phyloP scores from a whole-genome alignment of 768 basidiomycete species.

The Brasilioporus rufonigricans region DNA sequence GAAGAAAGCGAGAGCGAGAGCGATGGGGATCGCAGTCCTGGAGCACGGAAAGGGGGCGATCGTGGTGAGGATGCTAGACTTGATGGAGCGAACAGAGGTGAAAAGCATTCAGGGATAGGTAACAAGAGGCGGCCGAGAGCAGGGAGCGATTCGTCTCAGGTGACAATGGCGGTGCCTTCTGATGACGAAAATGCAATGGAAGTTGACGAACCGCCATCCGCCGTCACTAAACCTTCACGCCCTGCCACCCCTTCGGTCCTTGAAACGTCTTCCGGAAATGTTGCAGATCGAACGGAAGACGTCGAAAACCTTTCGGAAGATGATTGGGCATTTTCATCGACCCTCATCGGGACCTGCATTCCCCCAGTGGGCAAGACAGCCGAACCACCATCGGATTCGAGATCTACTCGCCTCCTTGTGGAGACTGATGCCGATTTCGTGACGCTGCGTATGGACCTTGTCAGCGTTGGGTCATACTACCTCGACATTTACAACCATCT shows the following conservation, averaged over 20 bases:
- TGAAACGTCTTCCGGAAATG: not conserved
- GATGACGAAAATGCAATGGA: slow-evolving; percentile 30
- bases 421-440: slow-evolving; percentile 9
- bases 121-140: slow-evolving; percentile 10
- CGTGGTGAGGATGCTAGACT: slow-evolving; percentile 19
- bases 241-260: not conserved
- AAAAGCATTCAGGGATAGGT: not conserved
- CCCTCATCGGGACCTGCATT: slow-evolving; percentile 23
- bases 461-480: slow-evolving; percentile 21
- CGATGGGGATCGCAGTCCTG: slow-evolving; percentile 7
- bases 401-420: not conserved
- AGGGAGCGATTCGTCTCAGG: slow-evolving; percentile 16
- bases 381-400: not conserved
- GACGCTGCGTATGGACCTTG: slow-evolving; percentile 19
- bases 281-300: not conserved
- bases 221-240: slow-evolving; percentile 14
- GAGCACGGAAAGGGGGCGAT: not conserved
- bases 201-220: slow-evolving; percentile 21
- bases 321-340: slow-evolving; percentile 24
- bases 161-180: slow-evolving; percentile 18
- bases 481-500: slow-evolving; percentile 15
- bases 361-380: slow-evolving; percentile 12
- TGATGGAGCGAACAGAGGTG: not conserved
- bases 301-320: slow-evolving; percentile 11
- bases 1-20: slow-evolving; percentile 14